Evolutionary conservation across 2,329 filamentous ascomycete genomes (phyloP).

Genomic region (Xylaria sp.): DNA sequence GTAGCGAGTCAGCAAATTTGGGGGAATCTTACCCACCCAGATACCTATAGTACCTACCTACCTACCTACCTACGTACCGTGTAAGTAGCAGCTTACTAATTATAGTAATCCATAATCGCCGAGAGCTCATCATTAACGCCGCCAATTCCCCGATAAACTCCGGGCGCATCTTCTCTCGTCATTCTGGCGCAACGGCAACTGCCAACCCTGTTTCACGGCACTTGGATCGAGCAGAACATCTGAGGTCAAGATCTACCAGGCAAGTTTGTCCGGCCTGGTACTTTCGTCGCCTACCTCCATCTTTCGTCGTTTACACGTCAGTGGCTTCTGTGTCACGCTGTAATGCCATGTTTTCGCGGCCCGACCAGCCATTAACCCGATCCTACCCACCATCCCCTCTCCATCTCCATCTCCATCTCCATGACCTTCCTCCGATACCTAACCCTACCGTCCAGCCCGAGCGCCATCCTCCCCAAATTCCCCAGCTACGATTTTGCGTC

Average conservation of each 20-base stretch:
- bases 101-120: conserved; percentile 22
- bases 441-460: conserved; percentile 33
- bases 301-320: background rate
- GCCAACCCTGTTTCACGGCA: too few species aligned
- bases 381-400: background rate
- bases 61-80: too few species aligned
- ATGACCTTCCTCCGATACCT: conserved; percentile 27
- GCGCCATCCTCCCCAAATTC: conserved; percentile 32
- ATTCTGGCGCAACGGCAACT: too few species aligned
- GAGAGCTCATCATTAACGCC: conserved; percentile 11
- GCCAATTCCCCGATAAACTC: background rate
- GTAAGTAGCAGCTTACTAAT: conserved; percentile 9
- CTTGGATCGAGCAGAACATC: too few species aligned
- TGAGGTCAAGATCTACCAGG: too few species aligned
- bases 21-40: too few species aligned
- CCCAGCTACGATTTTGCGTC: conserved; percentile 47
- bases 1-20: background rate
- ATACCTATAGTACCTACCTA: too few species aligned
- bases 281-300: too few species aligned
- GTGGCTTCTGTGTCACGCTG: background rate
- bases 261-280: too few species aligned
- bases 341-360: background rate
- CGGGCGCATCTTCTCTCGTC: background rate
- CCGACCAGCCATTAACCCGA: conserved; percentile 5
- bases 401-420: too few species aligned